These are phyloP conservation scores for Pseudozyma sp. DNA, from an alignment of 1,284 basidiomycete genomes.

Conservation along the genomic window DNA sequence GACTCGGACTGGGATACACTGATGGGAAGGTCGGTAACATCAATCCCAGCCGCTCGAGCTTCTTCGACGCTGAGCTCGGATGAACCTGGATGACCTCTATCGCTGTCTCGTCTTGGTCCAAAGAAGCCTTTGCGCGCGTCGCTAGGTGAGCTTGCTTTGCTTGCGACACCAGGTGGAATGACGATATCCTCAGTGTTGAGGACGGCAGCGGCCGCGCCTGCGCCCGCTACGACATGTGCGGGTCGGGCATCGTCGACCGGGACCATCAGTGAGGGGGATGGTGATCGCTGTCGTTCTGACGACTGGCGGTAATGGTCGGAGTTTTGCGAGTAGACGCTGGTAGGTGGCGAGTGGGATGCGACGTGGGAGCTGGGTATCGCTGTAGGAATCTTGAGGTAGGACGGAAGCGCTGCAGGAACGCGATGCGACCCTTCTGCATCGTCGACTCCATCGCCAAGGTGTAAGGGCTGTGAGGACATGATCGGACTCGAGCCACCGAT, in stretches of 20 bases:
- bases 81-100: background rate
- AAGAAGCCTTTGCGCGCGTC: constrained; percentile 18
- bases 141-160: constrained; percentile 55
- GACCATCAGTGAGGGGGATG: constrained; percentile 42
- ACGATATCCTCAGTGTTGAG: constrained; percentile 58
- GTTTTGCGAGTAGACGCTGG: constrained; percentile 39
- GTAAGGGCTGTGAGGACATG: constrained; percentile 39
- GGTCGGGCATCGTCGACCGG: constrained; percentile 24
- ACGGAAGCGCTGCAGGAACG: constrained; percentile 56
- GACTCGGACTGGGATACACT: constrained; percentile 9
- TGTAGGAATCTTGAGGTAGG: constrained; percentile 68
- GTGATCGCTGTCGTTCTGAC: constrained; percentile 25
- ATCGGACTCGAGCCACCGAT: constrained; percentile 40
- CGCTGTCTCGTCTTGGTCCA: constrained; percentile 6
- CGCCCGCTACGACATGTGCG: constrained; percentile 28
- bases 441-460: constrained; percentile 17
- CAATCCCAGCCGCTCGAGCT: constrained; percentile 41
- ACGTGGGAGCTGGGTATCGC: constrained; percentile 63
- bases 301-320: constrained; percentile 22
- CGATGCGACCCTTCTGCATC: constrained; percentile 14
- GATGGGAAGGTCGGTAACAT: constrained; percentile 32
- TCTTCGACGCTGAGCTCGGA: constrained; percentile 25
- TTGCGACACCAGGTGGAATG: constrained; percentile 53
- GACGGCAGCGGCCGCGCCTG: constrained; percentile 51
- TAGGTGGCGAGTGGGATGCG: constrained; percentile 28